These are phyloP conservation scores for Peronospora belbahrii DNA, from an alignment of 352 stramenopile species.

Conservation along the genomic window DNA sequence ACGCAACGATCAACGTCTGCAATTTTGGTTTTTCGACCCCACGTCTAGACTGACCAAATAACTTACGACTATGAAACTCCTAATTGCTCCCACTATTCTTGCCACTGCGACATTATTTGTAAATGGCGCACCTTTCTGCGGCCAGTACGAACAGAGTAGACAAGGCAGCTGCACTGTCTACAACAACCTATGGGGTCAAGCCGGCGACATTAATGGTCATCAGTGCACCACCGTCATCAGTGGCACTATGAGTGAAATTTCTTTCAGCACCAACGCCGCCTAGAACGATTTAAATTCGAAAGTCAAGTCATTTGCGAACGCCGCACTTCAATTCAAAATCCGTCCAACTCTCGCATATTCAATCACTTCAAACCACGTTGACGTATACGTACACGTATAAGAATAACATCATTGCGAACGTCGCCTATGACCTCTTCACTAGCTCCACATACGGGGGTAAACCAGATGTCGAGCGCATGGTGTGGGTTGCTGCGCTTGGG, in stretches of 20 bases:
- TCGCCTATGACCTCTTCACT: constrained; percentile 36
- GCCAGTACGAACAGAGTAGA: too few species aligned
- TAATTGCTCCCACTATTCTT: too few species aligned
- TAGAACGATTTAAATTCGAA: constrained; percentile 27
- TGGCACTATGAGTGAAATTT: constrained; percentile 19
- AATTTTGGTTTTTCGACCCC: too few species aligned
- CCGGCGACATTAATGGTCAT: constrained; percentile 20
- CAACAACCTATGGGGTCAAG: constrained; percentile 37
- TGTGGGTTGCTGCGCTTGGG: constrained; percentile 33
- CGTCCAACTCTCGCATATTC: constrained; percentile 22
- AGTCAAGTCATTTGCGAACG: constrained; percentile 45
- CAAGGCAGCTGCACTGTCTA: constrained; percentile 34
- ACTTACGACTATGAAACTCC: too few species aligned
- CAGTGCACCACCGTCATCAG: constrained; percentile 36
- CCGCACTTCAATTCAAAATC: constrained; percentile 30
- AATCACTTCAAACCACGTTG: constrained; percentile 30
- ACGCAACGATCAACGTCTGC: too few species aligned
- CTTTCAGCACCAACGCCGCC: constrained; percentile 33
- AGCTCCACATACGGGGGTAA: constrained; percentile 14
- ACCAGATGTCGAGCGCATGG: constrained; percentile 36
- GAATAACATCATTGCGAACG: constrained; percentile 32
- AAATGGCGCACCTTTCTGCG: too few species aligned
- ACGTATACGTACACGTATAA: constrained; percentile 33
- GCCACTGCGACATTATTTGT: too few species aligned
- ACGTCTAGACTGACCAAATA: too few species aligned